These are phyloP conservation scores for Schrenkiella parvula DNA, from an alignment of 345 rosid species.

Conservation along the genomic window DNA sequence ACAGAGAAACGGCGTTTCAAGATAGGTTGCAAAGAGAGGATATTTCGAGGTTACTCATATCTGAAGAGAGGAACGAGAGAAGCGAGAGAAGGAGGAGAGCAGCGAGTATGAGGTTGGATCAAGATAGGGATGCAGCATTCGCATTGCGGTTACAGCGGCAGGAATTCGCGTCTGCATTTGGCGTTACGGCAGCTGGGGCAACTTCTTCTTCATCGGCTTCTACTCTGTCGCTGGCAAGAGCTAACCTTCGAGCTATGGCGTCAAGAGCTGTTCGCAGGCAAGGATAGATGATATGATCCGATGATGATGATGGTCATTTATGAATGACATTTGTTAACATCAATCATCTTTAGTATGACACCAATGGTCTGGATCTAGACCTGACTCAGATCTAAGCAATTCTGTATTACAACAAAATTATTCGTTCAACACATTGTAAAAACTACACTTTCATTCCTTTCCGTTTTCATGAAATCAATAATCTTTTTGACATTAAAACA, in stretches of 20 bases:
- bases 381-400: neutral
- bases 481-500: no score
- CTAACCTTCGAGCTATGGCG: slow-evolving; percentile 88
- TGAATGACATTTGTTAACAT: neutral
- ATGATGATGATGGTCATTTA: neutral
- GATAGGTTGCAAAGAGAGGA: slow-evolving; percentile 73
- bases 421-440: neutral
- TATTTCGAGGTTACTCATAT: slow-evolving; percentile 39
- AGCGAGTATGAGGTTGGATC: slow-evolving; percentile 35
- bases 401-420: neutral
- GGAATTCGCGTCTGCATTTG: slow-evolving; percentile 66
- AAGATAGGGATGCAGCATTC: slow-evolving; percentile 73
- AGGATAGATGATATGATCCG: neutral
- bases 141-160: slow-evolving; percentile 84
- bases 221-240: slow-evolving; percentile 54
- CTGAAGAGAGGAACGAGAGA: slow-evolving; percentile 35
- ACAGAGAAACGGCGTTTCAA: slow-evolving; percentile 34
- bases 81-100: slow-evolving; percentile 40
- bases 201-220: slow-evolving; percentile 21
- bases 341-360: neutral
- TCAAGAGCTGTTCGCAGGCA: slow-evolving; percentile 67
- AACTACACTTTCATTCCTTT: no score
- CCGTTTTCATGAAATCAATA: no score
- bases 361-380: neutral
- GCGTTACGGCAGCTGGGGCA: slow-evolving; percentile 31